Conservation (phyloP, 768 basidiomycete genomes). For the Amanita rubescens region DNA sequence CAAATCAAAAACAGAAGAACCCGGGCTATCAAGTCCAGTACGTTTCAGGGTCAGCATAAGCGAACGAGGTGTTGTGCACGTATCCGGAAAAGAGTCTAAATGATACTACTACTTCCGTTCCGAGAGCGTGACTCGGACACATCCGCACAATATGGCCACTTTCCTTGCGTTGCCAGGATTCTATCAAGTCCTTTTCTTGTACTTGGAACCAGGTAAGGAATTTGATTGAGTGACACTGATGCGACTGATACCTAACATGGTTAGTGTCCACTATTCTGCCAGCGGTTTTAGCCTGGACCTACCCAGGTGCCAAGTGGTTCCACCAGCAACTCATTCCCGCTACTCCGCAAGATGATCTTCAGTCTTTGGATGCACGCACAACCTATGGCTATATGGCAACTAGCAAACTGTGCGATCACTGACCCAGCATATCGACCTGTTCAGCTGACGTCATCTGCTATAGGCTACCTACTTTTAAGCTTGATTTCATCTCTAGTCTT, state of each 20-base stretch:
- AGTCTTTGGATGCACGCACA: constrained; percentile 34
- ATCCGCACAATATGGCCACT: constrained; percentile 9
- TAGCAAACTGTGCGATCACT: constrained; percentile 43
- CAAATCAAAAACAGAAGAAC: constrained; percentile 71
- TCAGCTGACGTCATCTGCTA: background rate
- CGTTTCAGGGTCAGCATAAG: constrained; percentile 9
- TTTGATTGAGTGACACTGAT: background rate
- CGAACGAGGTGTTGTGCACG: background rate
- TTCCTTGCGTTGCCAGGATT: constrained; percentile 52
- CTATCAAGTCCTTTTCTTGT: constrained; percentile 48
- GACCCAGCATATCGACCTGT: too few relatives aligned
- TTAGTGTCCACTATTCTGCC: constrained; percentile 46
- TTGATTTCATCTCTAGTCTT: constrained; percentile 61
- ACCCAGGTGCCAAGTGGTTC: constrained; percentile 53
- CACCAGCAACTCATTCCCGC: constrained; percentile 48
- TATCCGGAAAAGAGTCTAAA: too few relatives aligned
- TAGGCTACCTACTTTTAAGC: constrained; percentile 59
- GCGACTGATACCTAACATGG: background rate
- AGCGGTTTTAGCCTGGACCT: constrained; percentile 40
- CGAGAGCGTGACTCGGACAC: too few relatives aligned
- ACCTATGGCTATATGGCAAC: constrained; percentile 54
- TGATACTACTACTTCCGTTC: too few relatives aligned
- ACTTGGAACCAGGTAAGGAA: constrained; percentile 47
- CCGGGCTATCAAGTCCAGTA: constrained; percentile 41
- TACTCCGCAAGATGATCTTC: constrained; percentile 7